Evolutionary conservation across 768 basidiomycete genomes (phyloP).

Genomic region (Podaxis carcinomalis): DNA sequence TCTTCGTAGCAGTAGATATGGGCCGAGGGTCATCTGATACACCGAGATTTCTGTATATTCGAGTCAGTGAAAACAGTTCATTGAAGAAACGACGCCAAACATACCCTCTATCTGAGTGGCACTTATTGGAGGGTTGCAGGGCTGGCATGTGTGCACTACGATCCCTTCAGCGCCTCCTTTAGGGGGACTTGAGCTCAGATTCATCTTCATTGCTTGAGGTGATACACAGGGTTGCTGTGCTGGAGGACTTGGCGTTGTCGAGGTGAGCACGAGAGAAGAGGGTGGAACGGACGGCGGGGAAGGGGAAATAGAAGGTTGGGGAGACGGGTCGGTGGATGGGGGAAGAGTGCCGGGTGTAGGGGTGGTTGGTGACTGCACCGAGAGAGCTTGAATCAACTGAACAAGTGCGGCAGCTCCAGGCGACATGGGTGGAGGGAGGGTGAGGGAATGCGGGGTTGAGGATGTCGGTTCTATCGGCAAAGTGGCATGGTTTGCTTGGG

Average conservation of each 20-base stretch:
- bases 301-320: constrained; percentile 14
- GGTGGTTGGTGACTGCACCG: constrained; percentile 9
- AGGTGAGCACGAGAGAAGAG: constrained; percentile 24
- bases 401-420: constrained; percentile 9
- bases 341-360: background rate
- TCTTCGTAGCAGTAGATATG: constrained; percentile 57
- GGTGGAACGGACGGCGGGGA: constrained; percentile 19
- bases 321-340: background rate
- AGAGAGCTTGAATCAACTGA: constrained; percentile 6
- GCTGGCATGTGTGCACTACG: constrained; percentile 61
- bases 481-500: background rate
- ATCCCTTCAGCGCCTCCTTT: constrained; percentile 29
- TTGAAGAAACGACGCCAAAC: constrained; percentile 17
- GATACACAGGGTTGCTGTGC: constrained; percentile 28
- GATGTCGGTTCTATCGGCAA: background rate
- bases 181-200: constrained; percentile 20
- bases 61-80: constrained; percentile 1
- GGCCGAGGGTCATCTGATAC: constrained; percentile 62
- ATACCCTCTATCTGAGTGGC: constrained; percentile 70
- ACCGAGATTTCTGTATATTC: constrained; percentile 58
- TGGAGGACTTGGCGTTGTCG: constrained; percentile 10
- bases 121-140: constrained; percentile 56
- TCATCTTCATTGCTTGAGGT: constrained; percentile 34
- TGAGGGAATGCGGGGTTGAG: background rate
- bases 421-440: constrained; percentile 18